Percentiles rank a stretch among this genome's conserved stretches.
These are phyloP conservation scores for Capronia americana DNA, from an alignment of 2,329 filamentous ascomycete species.

Conservation along the genomic window DNA sequence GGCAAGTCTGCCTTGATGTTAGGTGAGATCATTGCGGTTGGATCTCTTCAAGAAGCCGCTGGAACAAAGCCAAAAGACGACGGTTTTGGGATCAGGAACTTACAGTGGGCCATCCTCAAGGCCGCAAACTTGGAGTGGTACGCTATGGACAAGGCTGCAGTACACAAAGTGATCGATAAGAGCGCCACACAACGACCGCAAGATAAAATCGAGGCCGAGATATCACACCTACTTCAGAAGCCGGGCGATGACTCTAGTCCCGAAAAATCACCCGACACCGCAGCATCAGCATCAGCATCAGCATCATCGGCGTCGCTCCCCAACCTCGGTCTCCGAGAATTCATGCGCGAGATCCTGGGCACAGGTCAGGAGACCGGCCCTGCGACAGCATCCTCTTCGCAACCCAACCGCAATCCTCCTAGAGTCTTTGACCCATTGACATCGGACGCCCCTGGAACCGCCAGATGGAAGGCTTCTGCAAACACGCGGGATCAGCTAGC, in stretches of 20 bases:
- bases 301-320: neutral
- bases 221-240: conserved; percentile 14
- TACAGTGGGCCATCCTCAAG: conserved; percentile 69
- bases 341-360: conserved; percentile 31
- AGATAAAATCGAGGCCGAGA: conserved; percentile 9
- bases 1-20: conserved; percentile 40
- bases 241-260: neutral
- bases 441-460: neutral
- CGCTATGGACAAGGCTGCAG: conserved; percentile 36
- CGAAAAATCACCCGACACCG: neutral
- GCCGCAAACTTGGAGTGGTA: conserved; percentile 63
- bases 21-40: conserved; percentile 40
- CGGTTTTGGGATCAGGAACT: conserved; percentile 63
- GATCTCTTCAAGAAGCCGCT: conserved; percentile 32
- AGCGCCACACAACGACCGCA: conserved; percentile 8
- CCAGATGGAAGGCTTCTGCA: conserved; percentile 4
- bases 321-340: conserved; percentile 26
- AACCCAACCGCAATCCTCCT: conserved; percentile 5
- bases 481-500: neutral
- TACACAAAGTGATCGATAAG: conserved; percentile 28
- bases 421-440: conserved; percentile 11
- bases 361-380: neutral
- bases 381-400: neutral
- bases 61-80: conserved; percentile 55
- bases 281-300: neutral